Evolutionary conservation across 306 rosid genomes (phyloP), one percentile per base, ranked within the genome.

Genomic region (Hippophae tibetana): DNA sequence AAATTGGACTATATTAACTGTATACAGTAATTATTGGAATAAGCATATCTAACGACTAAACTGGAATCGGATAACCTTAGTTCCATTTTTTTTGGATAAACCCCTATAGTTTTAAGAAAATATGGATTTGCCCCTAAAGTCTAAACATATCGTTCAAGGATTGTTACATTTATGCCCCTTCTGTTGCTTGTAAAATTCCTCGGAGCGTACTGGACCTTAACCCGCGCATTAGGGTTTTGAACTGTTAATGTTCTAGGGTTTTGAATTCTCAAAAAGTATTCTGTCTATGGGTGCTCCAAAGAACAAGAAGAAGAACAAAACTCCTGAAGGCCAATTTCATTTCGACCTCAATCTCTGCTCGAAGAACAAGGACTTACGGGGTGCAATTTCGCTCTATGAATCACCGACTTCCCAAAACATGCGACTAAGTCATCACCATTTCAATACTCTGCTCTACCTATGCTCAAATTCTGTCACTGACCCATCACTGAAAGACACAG

Each of bases 401-500:
- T 59, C 66, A 40, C 89, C 87, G 1, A 61, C 73, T 66, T 70
- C 72, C 0, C 65, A 48, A 49, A 65, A 69, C 12, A 71, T 70
- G 3, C 78, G 83, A 18, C 71, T 92, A 55, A 79, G 58, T 47
- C 93, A 78, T 10, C 81, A 78, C 63, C 87, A 87, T 61, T 80
- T 87, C 76, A 92, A 92, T 48, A 68, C 93, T 23, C 68, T 92
- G n/a, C 95, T 90, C 71, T 83, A 92, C 79, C 89, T 87, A 54
- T 92, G 98, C 63, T 83, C 89, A 49, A 76, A 58, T 38, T 78
- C 79, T 8, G 84, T 82, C 56, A 27, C 79, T 0, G 82, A 83
- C 27, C 67, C 72, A 7, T 85, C 78, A 0, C 75, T 76, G 48
- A 87, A 74, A 52, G 60, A 63, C 1, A 44, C 60, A 2, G 87